phyloP scores from a whole-genome alignment of 2,329 filamentous ascomycete genomes.

The Gaeumannomyces sp. region DNA sequence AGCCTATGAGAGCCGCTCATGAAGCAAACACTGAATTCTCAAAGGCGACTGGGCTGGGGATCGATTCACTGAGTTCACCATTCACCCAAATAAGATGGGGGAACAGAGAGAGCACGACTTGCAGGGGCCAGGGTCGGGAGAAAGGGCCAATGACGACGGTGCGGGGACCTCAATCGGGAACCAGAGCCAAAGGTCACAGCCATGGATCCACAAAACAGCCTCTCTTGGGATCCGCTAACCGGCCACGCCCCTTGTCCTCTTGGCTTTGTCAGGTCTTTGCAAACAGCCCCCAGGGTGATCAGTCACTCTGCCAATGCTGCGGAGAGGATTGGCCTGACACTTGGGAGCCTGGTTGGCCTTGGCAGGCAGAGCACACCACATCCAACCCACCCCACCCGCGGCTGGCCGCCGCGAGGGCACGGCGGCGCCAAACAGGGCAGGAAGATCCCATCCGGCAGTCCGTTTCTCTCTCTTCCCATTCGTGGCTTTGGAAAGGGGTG shows the following conservation, averaged over 20 bases:
- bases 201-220: not conserved
- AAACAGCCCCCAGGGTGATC: not conserved
- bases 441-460: not conserved
- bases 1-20: not conserved
- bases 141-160: not conserved
- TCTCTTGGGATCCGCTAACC: not conserved
- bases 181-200: not conserved
- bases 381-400: too few species aligned
- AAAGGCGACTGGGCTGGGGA: not conserved
- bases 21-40: not conserved
- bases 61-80: not conserved
- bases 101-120: not conserved
- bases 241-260: not conserved
- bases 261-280: not conserved
- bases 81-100: not conserved
- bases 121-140: not conserved
- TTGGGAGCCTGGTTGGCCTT: too few species aligned
- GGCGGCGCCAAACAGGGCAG: not conserved
- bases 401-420: not conserved
- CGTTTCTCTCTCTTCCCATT: not conserved
- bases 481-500: not conserved
- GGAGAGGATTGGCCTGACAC: too few species aligned
- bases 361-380: too few species aligned
- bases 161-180: constrained; percentile 6
- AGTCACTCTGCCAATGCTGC: too few species aligned